Evolutionary conservation across 2,329 filamentous ascomycete species (phyloP), one percentile per base, ranked within the genome.

Genomic region (Zasmidium angulare): DNA sequence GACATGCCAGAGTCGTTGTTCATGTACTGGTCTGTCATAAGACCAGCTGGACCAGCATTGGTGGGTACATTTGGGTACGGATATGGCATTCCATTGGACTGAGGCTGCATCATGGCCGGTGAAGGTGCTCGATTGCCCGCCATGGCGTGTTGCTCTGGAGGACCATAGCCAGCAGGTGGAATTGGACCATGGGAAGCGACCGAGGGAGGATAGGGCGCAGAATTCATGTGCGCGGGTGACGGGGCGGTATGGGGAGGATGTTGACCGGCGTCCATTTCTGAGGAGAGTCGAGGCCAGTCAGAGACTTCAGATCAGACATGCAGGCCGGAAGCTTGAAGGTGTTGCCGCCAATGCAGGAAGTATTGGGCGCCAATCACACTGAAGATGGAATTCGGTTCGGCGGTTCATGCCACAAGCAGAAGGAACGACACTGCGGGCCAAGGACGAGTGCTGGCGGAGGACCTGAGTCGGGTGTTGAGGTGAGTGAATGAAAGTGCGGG

Each of bases 21-120:
- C 59, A 69, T 62, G 53, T 70, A 71, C 46, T 70, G 65, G 36
- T 72, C 69, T 36, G 64, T 63, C 57, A 67, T 63, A 59, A 71
- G 50, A 24, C 63, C 60, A 12, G 60, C 52, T 14, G 66, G 60
- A 50, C 53, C 62, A 12, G 63, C 54, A 20, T 63, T 24, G 24
- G 57, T 49, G 3, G 63, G 47, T 48, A 63, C 59, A 36, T 54
- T 60, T 11, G 60, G 54, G 46, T 67, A 69, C 11, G 47, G 58
- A 54, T 65, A 70, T 3, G 63, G 61, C 50, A 66, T 55, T 1
- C 65, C 67, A 56, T 69, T 68, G 14, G 54, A 21, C 19, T 66
- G 64, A 17, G 62, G 22, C 24, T 66, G 66, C 58, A 66, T 62
- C 46, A 63, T 55, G n/a, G 63, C 60, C n/a, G 62, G 61, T 29